Evolutionary conservation across 2,329 filamentous ascomycete genomes (phyloP), one percentile per base, ranked within the genome.

Genomic region (Ceratocystis eucalypticola): DNA sequence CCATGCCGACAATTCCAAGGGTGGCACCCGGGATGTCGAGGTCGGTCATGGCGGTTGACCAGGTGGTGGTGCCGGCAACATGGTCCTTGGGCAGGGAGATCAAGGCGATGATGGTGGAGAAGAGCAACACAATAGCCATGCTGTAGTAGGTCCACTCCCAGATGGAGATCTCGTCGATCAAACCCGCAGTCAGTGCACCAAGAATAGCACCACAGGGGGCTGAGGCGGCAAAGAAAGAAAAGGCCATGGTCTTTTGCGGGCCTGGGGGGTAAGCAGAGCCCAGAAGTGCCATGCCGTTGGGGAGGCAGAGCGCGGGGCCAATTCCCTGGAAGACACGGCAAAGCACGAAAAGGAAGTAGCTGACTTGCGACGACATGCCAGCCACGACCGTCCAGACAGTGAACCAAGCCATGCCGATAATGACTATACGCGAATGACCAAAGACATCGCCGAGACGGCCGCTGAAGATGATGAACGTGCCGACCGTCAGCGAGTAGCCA

Each of bases 251-350:
- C 72, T 87, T 87, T 67, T 79, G 77, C 64, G 74, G 75, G 0
- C 85, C 84, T 0, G 81, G 81, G 0, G 77, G 74, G 69, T 86
- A 88, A 0, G 80, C 78, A 0, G 76, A 76, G 1, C 84, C 85
- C 0, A 88, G 73, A 12, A 89, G 77, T 1, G 84, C 85, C 25
- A 88, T 74, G 0, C 78, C 84, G 69, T 87, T 89, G 0, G 87
- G 86, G 28, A 88, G 75, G 10, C 80, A 75, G 44, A 89, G 76
- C 0, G 85, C 84, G 0, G 84, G 82, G 0, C 86, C 87, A 20
- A 86, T 79, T 0, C 84, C 83, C 69, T 86, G 83, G 2, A 85
- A 72, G 0, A 79, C 81, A 5, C 83, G 77, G n/a, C 77, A 76
- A 25, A 68, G 62, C 17, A 70, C 66, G 46, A 68, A 70, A 17